Base-by-base conservation (phyloP, 345 rosid species). In the Citrus maxima region DNA sequence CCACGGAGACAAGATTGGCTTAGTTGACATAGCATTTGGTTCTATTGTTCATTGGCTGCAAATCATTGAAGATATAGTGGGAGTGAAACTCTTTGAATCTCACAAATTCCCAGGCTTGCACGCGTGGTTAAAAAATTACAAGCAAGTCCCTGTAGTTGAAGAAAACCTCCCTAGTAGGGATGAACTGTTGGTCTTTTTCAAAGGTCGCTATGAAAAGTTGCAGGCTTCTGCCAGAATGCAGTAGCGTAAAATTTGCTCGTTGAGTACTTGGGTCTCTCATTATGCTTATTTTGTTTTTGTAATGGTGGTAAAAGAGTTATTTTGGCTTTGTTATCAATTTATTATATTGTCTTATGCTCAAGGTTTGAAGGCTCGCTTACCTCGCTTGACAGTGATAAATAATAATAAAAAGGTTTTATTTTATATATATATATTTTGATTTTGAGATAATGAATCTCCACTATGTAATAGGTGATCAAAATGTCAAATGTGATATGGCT, bases 1-100 rank as follows among this genome's bases (percentile, higher is more conserved):
- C 14, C 14, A 37, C 28, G 70, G 70, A 27, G 70, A 74, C 58
- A 51, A 27, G 19, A 62, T 74, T 40, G 58, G 70, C 12, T 14
- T 74, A 18, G 70, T 42, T 27, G 69, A 74, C 77, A 62, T 74
- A 40, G 69, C 37, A 9, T 74, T 16, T 63, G 69, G 40, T n/a
- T 40, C 28, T 0, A 28, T 74, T 61, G 69, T 67, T 9, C 5
- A 42, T 18, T 74, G 77, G 77, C 9, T 42, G 69, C 58, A 40
- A 27, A 35, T 40, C 25, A 18, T 40, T 40, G 59, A 74, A 74
- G 59, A 74, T 4, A 35, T 62, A 10, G 59, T 19, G 28, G 77
- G 77, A 4, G 38, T 62, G 14, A 60, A 62, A 46, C 9, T 62
- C 19, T 21, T 74, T 18, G 70, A 74, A 62, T 42, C 70, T 35